Percentiles rank a stretch among this genome's conserved stretches.
phyloP scores from a whole-genome alignment of 345 rosid genomes.

The Theobroma cacao region DNA sequence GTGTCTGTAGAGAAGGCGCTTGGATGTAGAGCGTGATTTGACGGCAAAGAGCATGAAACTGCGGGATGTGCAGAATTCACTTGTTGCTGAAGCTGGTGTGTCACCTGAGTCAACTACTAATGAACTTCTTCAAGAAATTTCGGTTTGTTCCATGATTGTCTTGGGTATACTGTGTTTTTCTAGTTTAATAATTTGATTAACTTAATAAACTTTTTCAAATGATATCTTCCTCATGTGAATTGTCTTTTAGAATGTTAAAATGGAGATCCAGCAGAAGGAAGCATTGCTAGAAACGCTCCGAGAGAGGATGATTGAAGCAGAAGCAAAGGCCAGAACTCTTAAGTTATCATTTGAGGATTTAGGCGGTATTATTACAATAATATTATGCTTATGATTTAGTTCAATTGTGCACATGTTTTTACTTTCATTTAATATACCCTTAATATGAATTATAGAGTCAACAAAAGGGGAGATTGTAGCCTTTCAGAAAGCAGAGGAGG shows the following conservation, averaged over 20 bases:
- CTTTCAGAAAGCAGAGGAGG: conserved; percentile 71
- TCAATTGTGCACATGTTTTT: not conserved
- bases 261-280: conserved; percentile 55
- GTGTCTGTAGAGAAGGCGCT: conserved; percentile 54
- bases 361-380: conserved; percentile 50
- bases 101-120: conserved; percentile 56
- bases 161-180: conserved; percentile 4
- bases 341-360: conserved; percentile 53
- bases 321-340: conserved; percentile 55
- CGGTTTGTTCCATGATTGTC: conserved; percentile 45
- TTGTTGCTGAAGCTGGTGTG: conserved; percentile 40
- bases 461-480: conserved; percentile 72
- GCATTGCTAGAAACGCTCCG: conserved; percentile 41
- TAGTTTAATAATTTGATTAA: not conserved
- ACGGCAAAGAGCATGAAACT: conserved; percentile 50
- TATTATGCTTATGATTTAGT: not conserved
- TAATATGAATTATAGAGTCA: conserved; percentile 44
- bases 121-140: conserved; percentile 78
- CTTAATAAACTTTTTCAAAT: not conserved
- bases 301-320: conserved; percentile 48
- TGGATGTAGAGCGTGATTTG: conserved; percentile 40
- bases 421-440: conserved; percentile 5
- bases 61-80: conserved; percentile 57
- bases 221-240: conserved; percentile 3
- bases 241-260: conserved; percentile 46